These are phyloP conservation scores for Magnaporthales sp. DNA, from an alignment of 2,329 filamentous ascomycete genomes.

Conservation along the genomic window DNA sequence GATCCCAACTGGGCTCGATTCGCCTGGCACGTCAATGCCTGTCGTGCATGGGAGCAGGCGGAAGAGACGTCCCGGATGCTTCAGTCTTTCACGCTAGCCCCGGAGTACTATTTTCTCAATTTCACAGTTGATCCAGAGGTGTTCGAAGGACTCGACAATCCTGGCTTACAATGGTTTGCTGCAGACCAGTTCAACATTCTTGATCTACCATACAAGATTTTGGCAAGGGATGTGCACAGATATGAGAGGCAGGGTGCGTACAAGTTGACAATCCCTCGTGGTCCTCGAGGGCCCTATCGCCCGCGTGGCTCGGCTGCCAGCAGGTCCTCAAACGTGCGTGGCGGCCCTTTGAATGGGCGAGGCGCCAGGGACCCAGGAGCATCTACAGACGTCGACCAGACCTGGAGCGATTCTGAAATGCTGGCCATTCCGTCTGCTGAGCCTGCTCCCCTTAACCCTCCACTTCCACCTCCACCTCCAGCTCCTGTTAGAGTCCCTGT, in stretches of 20 bases:
- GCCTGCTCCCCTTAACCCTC: background rate
- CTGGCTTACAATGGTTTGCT: slow-evolving; percentile 24
- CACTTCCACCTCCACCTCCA: background rate
- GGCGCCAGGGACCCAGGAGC: background rate
- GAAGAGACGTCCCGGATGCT: slow-evolving; percentile 23
- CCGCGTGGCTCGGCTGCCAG: background rate
- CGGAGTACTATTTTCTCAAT: slow-evolving; percentile 30
- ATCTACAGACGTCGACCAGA: background rate
- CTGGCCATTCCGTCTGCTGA: background rate
- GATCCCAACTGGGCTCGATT: slow-evolving; percentile 21
- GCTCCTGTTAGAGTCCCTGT: slow-evolving; percentile 14
- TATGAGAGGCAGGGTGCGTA: slow-evolving; percentile 1
- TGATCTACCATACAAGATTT: slow-evolving; percentile 31
- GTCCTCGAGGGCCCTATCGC: background rate
- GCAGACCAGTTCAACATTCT: slow-evolving; percentile 30
- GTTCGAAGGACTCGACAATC: background rate
- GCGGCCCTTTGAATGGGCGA: background rate
- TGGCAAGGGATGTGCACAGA: slow-evolving; percentile 19
- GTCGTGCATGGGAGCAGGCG: slow-evolving; percentile 37
- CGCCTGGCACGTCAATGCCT: slow-evolving; percentile 25
- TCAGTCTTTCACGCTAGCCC: slow-evolving; percentile 21
- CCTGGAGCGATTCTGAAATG: background rate
- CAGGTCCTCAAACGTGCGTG: background rate
- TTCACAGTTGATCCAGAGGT: slow-evolving; percentile 18
- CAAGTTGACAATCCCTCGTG: background rate